phyloP scores from a whole-genome alignment of 805 yeast species.

The Yamadazyma philogaea region DNA sequence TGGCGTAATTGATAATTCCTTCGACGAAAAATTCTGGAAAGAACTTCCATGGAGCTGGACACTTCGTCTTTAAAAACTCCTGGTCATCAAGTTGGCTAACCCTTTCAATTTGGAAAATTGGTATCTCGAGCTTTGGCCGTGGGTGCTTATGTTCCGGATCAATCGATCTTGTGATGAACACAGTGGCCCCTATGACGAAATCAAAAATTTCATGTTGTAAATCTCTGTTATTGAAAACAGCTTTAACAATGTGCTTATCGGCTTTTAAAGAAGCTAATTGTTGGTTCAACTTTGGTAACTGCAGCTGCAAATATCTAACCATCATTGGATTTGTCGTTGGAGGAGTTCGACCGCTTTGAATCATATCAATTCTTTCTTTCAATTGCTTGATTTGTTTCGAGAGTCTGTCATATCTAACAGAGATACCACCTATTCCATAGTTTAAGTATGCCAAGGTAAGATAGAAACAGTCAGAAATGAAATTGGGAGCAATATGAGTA shows the following conservation, averaged over 20 bases:
- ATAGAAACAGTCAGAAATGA: slow-evolving; percentile 88
- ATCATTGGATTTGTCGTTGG: slow-evolving; percentile 27
- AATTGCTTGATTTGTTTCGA: slow-evolving; percentile 47
- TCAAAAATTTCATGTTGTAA: slow-evolving; percentile 70
- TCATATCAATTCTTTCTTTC: slow-evolving; percentile 46
- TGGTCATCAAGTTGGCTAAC: slow-evolving; percentile 71
- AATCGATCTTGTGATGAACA: slow-evolving; percentile 65
- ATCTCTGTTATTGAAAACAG: slow-evolving; percentile 55
- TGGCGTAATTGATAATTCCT: slow-evolving; percentile 70
- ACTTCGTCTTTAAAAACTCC: slow-evolving; percentile 60
- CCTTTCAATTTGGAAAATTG: slow-evolving; percentile 54
- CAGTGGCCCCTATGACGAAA: slow-evolving; percentile 70
- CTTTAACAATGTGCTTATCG: slow-evolving; percentile 57
- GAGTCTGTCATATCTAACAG: slow-evolving; percentile 52
- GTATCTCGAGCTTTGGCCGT: slow-evolving; percentile 43
- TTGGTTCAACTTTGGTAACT: slow-evolving; percentile 47
- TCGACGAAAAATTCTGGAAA: slow-evolving; percentile 86
- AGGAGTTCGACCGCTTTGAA: slow-evolving; percentile 33
- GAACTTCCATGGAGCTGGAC: slow-evolving; percentile 76
- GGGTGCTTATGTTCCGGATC: slow-evolving; percentile 75
- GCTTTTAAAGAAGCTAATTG: slow-evolving; percentile 34
- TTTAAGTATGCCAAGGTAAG: slow-evolving; percentile 75
- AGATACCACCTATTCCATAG: slow-evolving; percentile 84
- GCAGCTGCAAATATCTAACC: slow-evolving; percentile 26
- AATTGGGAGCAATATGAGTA: slow-evolving; percentile 47